Conservation (phyloP, 2,329 filamentous ascomycete genomes). For the Colletotrichum noveboracense region DNA sequence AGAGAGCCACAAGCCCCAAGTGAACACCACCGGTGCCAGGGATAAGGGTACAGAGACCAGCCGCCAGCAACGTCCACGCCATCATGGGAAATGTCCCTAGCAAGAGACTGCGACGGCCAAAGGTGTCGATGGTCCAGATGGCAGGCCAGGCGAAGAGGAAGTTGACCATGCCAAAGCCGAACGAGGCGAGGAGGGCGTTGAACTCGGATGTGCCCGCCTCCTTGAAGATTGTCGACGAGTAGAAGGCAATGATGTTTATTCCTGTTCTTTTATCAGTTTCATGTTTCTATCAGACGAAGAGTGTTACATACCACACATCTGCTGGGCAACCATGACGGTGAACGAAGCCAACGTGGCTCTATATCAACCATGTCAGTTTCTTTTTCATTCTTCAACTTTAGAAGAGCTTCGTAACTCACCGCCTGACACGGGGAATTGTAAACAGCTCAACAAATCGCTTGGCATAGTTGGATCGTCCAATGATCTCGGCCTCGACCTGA, state of each 20-base stretch:
- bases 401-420: neutral
- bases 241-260: slow-evolving; percentile 56
- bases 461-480: slow-evolving; percentile 40
- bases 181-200: slow-evolving; percentile 54
- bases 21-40: slow-evolving; percentile 40
- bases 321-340: slow-evolving; percentile 71
- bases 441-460: slow-evolving; percentile 62
- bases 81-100: slow-evolving; percentile 72
- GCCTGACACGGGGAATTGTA: slow-evolving; percentile 60
- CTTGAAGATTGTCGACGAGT: slow-evolving; percentile 51
- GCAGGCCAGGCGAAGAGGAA: slow-evolving; percentile 71
- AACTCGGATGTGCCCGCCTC: slow-evolving; percentile 37
- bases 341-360: slow-evolving; percentile 70
- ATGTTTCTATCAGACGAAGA: neutral
- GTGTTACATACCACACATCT: slow-evolving; percentile 56
- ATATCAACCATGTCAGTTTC: neutral
- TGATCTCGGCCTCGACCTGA: slow-evolving; percentile 33
- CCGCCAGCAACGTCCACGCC: slow-evolving; percentile 61
- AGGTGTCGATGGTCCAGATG: slow-evolving; percentile 71
- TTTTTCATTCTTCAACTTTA: neutral
- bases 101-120: slow-evolving; percentile 65
- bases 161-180: slow-evolving; percentile 60
- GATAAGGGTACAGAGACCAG: slow-evolving; percentile 43
- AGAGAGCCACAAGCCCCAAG: slow-evolving; percentile 62
- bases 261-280: slow-evolving; percentile 1